Conservation (phyloP, 2,329 filamentous ascomycete genomes). For the Fusarium graminum region DNA sequence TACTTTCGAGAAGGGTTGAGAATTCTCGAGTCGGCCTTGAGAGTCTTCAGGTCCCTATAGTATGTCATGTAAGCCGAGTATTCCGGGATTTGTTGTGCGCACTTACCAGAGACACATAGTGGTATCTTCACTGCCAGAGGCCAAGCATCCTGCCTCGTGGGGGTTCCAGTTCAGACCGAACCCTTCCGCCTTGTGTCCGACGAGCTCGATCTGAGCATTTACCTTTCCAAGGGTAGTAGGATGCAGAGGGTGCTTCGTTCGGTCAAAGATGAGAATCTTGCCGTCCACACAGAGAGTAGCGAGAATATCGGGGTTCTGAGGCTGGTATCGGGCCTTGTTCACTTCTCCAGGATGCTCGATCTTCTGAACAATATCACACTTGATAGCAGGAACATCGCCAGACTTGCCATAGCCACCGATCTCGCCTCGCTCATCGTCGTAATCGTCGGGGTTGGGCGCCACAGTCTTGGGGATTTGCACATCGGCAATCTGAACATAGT, state of each 20-base stretch:
- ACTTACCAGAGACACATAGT: constrained; percentile 90
- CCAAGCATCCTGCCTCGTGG: constrained; percentile 82
- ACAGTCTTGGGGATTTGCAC: constrained; percentile 89
- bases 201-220: constrained; percentile 85
- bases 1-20: constrained; percentile 81
- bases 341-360: constrained; percentile 97
- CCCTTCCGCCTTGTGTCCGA: constrained; percentile 88
- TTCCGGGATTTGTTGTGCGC: constrained; percentile 11
- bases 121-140: constrained; percentile 90
- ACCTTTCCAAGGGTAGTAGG: constrained; percentile 74
- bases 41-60: constrained; percentile 81
- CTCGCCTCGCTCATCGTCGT: constrained; percentile 92
- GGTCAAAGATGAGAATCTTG: constrained; percentile 92
- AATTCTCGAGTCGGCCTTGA: constrained; percentile 76
- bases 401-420: constrained; percentile 92
- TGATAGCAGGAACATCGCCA: constrained; percentile 77
- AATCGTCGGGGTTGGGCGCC: constrained; percentile 81
- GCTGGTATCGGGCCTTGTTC: constrained; percentile 98
- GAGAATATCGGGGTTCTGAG: constrained; percentile 96
- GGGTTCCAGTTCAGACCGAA: constrained; percentile 96
- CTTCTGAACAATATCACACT: constrained; percentile 92
- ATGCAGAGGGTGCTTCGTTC: constrained; percentile 88
- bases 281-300: constrained; percentile 92
- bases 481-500: constrained; percentile 95
- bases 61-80: constrained; percentile 28